A percentile compares a stretch with the other conserved stretches of the same genome.
Conservation (phyloP, 1,284 basidiomycete species). For the Ganoderma sinense region DNA sequence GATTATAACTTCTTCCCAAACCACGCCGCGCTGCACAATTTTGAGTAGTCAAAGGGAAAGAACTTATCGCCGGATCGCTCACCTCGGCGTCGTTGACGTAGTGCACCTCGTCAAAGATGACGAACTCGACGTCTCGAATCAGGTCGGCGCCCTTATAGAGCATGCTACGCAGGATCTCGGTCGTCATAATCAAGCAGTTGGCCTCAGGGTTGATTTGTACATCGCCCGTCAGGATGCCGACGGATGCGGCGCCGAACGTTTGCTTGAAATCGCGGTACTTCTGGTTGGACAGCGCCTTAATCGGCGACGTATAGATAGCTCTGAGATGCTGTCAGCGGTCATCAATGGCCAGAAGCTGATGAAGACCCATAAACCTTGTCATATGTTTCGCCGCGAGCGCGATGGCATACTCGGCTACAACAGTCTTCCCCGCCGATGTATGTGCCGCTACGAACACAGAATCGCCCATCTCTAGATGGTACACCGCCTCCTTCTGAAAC, state of each 20-base stretch:
- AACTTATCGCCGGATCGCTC: constrained; percentile 27
- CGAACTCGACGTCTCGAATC: constrained; percentile 98
- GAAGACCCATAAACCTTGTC: constrained; percentile 75
- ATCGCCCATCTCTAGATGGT: constrained; percentile 97
- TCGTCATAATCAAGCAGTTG: constrained; percentile 97
- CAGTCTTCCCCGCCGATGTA: constrained; percentile 99
- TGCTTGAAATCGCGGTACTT: constrained; percentile 99
- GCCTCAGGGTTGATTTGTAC: constrained; percentile 99
- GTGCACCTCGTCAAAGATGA: constrained; percentile 99
- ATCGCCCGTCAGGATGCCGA: constrained; percentile 98
- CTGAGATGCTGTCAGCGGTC: constrained; percentile 48
- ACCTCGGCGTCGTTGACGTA: constrained; percentile 99
- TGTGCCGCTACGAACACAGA: constrained; percentile 99
- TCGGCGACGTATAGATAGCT: constrained; percentile 98
- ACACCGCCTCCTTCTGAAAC: constrained; percentile 98
- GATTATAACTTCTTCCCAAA: constrained; percentile 99
- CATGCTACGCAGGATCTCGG: constrained; percentile 99
- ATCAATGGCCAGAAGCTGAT: constrained; percentile 1
- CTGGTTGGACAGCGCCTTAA: constrained; percentile 98
- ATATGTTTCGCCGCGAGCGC: constrained; percentile 97
- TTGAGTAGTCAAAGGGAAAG: constrained; percentile 1
- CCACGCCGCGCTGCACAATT: constrained; percentile 87
- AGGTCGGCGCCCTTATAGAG: constrained; percentile 98
- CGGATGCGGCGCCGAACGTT: constrained; percentile 90
- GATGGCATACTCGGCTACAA: constrained; percentile 99